Evolutionary conservation across 1,284 basidiomycete species (phyloP).

Genomic region (Rhodotorula sp.): DNA sequence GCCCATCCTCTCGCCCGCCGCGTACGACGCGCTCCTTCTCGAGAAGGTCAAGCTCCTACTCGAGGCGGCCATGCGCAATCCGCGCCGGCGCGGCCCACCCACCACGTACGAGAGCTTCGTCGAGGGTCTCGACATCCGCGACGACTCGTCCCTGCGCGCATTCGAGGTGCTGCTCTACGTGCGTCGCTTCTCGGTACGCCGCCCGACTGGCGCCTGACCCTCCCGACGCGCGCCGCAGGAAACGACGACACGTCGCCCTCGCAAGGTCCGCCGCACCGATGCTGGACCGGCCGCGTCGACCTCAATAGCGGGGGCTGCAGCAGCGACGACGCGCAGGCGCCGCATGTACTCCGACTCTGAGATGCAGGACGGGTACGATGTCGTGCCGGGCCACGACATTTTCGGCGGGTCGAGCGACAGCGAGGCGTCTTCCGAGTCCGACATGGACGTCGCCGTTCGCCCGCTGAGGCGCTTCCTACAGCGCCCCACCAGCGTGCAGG

Average conservation of each 20-base stretch:
- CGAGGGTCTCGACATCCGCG: conserved; percentile 18
- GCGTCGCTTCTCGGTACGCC: background rate
- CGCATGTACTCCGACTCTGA: background rate
- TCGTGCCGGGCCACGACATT: background rate
- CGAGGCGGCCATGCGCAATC: conserved; percentile 22
- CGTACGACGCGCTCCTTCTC: conserved; percentile 30
- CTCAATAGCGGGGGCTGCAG: background rate
- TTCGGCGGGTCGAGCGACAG: background rate
- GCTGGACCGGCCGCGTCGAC: background rate
- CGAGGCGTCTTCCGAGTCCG: conserved; percentile 1
- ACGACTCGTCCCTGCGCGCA: conserved; percentile 7
- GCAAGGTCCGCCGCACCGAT: background rate
- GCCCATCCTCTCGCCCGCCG: conserved; percentile 20
- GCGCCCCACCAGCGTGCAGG: background rate
- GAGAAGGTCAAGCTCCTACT: conserved; percentile 30
- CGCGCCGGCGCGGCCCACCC: background rate
- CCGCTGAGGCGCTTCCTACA: background rate
- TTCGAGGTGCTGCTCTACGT: conserved; percentile 31
- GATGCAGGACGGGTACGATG: background rate
- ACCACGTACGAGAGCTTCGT: conserved; percentile 31
- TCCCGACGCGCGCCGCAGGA: conserved; percentile 11
- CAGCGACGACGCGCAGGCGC: background rate
- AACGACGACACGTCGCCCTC: conserved; percentile 16
- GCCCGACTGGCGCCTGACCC: background rate
- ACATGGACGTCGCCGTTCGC: background rate